Evolutionary conservation across 2,329 filamentous ascomycete genomes (phyloP), one percentile per base, ranked within the genome.

Genomic region (Alternaria panax): DNA sequence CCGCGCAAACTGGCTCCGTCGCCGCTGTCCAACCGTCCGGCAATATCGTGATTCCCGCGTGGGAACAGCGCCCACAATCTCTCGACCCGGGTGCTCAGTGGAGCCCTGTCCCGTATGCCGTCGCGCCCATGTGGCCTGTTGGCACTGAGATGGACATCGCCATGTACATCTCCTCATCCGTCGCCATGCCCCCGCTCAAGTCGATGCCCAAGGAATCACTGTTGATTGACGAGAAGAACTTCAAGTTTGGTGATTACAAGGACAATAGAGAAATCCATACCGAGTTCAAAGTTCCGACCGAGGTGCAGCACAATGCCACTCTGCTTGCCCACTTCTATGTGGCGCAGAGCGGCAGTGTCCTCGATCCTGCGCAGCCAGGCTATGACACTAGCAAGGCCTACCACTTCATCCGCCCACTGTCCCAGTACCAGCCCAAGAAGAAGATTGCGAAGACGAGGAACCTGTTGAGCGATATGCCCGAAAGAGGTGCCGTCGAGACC

Each of bases 271-370:
- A 90, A 54, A 85, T 93, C 58, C 89, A 94, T 67, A 91, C 91
- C 7, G 89, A 84, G 36, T 92, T 99, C 74, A 80, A 84, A 3
- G 88, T 98, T 4, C 94, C 95, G 3, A 83, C 84, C 62, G 84
- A 87, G 41, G 93, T 96, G 0, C 93, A 97, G 82, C 86, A 93
- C 67, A 98, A 98, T 76, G 93, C 92, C 32, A 97, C 94, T 1
- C 85, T 99, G 9, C 97, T 92, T 88, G 94, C 92, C 2, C 95
- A 99, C 78, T 96, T 98, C 79, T 97, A 93, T 71, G 83, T 98
- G 61, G 92, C 88, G 11, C 86, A 96, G 65, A 81, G 88, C 9
- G 94, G 93, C 53, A 86, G 87, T 59, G 84, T 86, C 56, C 81
- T 97, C 30, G 94, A 98, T 72, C 94, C 94, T 3, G 85, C 85